phyloP scores from a whole-genome alignment of 306 rosid genomes.

The Vigna radiata region DNA sequence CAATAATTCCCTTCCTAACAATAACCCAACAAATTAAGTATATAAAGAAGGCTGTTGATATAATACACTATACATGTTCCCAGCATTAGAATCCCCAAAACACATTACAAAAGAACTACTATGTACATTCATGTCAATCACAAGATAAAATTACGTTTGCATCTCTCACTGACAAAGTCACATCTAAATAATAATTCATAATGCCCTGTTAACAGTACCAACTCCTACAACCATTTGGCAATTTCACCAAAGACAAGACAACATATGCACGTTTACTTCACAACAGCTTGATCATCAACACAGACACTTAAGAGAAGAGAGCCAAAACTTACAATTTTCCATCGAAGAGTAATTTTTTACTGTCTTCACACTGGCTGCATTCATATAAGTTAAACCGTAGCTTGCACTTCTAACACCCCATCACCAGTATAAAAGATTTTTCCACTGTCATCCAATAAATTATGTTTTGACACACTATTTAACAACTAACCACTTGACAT shows the following conservation, averaged over 20 bases:
- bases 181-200: constrained; percentile 19
- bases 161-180: neutral
- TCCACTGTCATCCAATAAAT: neutral
- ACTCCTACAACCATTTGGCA: neutral
- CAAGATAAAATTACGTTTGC: constrained; percentile 6
- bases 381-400: neutral
- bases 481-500: no score
- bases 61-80: neutral
- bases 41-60: neutral
- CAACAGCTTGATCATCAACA: constrained; percentile 9
- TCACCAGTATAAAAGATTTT: neutral
- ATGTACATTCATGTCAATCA: constrained; percentile 11
- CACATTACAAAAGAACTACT: neutral
- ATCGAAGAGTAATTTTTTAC: neutral
- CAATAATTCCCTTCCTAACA: no score
- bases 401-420: neutral
- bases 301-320: neutral
- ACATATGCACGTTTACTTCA: constrained; percentile 13
- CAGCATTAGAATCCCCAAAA: constrained; percentile 7
- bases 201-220: constrained; percentile 5
- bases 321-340: neutral
- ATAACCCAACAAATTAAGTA: constrained; percentile 16
- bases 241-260: neutral
- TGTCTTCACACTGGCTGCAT: neutral
- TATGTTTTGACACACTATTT: neutral